These are phyloP conservation scores for Erigeron canadensis DNA, from an alignment of 129 eudicot genomes.

Conservation along the genomic window DNA sequence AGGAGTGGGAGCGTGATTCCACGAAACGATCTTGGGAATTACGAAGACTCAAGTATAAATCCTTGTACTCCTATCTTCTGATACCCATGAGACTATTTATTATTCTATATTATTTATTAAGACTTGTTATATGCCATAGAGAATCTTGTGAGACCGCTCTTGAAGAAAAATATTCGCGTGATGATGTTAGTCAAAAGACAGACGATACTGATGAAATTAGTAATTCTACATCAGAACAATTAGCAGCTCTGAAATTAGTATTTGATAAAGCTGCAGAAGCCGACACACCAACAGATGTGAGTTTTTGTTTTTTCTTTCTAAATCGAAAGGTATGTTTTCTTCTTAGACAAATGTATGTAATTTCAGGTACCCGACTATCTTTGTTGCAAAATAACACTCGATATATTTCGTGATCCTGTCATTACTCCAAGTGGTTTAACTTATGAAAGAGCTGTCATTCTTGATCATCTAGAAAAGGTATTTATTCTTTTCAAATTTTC, in stretches of 20 bases:
- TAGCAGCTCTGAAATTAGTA: constrained; percentile 50
- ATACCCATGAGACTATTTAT: neutral
- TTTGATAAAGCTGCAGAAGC: constrained; percentile 70
- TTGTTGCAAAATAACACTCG: constrained; percentile 92
- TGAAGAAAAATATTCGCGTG: constrained; percentile 43
- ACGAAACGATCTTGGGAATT: constrained; percentile 60
- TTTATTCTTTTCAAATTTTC: constrained; percentile 2
- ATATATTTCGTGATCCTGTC: constrained; percentile 94
- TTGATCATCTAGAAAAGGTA: constrained; percentile 88
- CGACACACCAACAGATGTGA: constrained; percentile 75
- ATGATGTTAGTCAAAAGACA: constrained; percentile 38
- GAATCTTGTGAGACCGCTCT: constrained; percentile 78
- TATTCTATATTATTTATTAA: neutral
- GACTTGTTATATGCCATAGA: constrained; percentile 40
- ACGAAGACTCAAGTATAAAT: constrained; percentile 57
- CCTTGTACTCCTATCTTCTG: neutral
- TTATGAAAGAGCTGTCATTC: constrained; percentile 79
- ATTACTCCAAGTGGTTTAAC: constrained; percentile 91
- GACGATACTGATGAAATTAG: constrained; percentile 49
- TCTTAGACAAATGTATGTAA: constrained; percentile 13
- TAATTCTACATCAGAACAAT: constrained; percentile 36
- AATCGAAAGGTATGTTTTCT: neutral
- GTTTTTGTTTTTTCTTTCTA: constrained; percentile 2
- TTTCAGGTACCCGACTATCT: constrained; percentile 86
- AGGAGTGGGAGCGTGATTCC: constrained; percentile 78